phyloP scores from a whole-genome alignment of 345 rosid genomes.

The Cardamine resedifolia region DNA sequence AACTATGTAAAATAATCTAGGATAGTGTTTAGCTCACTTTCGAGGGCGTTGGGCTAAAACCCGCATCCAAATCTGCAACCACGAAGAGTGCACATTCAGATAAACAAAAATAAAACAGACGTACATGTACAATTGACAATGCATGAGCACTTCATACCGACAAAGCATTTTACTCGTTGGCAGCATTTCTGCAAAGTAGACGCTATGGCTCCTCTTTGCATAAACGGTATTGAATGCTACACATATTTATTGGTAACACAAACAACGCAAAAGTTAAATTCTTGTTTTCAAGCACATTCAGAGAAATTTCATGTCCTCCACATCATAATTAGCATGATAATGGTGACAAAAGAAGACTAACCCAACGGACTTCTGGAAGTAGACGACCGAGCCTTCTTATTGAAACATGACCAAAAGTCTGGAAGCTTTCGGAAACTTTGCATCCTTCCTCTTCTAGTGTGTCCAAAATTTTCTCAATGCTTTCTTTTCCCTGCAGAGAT shows the following conservation, averaged over 20 bases:
- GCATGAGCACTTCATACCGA: conserved; percentile 47
- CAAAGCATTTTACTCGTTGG: conserved; percentile 66
- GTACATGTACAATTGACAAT: conserved; percentile 3
- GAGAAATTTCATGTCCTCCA: background rate
- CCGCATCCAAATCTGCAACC: conserved; percentile 74
- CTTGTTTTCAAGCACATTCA: background rate
- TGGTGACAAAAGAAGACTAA: conserved; percentile 38
- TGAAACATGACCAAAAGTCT: conserved; percentile 59
- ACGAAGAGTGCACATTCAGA: background rate
- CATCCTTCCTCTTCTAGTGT: conserved; percentile 48
- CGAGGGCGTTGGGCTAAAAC: conserved; percentile 67
- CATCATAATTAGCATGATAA: conserved; percentile 2
- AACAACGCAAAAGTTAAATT: conserved; percentile 1
- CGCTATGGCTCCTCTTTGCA: conserved; percentile 60
- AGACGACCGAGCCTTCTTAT: conserved; percentile 75
- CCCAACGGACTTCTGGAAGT: conserved; percentile 87
- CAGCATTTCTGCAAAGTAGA: conserved; percentile 56
- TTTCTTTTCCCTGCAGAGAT: conserved; percentile 64
- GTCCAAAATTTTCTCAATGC: conserved; percentile 55
- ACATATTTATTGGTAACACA: conserved; percentile 9
- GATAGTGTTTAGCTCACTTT: conserved; percentile 46
- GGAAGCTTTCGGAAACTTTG: conserved; percentile 47
- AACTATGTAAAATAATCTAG: background rate
- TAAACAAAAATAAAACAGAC: background rate
- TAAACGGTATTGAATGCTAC: conserved; percentile 64